These are phyloP conservation scores for Paramyrothecium sp. DNA, from an alignment of 2,329 filamentous ascomycete genomes.

Conservation along the genomic window DNA sequence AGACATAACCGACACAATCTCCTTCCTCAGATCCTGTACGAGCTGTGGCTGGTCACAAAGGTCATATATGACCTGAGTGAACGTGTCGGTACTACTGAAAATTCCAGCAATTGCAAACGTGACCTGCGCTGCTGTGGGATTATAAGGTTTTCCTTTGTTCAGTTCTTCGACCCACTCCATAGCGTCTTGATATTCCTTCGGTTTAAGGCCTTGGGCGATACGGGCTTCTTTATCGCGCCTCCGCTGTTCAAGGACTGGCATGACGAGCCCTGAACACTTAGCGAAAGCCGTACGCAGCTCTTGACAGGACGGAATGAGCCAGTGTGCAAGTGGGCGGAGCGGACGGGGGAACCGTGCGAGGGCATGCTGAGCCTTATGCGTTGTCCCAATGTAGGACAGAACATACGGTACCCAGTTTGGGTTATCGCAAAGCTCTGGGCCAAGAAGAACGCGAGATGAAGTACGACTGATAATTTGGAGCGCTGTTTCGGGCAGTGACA, in stretches of 20 bases:
- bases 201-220: background rate
- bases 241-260: background rate
- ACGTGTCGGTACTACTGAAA: constrained; percentile 46
- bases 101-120: constrained; percentile 45
- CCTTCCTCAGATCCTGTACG: constrained; percentile 37
- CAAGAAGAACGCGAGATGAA: constrained; percentile 31
- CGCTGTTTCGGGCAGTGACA: background rate
- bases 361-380: background rate
- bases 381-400: constrained; percentile 34
- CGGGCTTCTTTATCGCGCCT: background rate
- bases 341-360: background rate
- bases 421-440: constrained; percentile 34
- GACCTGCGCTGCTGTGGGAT: constrained; percentile 14
- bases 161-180: constrained; percentile 54
- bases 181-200: constrained; percentile 34
- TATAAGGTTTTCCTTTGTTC: constrained; percentile 21
- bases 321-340: background rate
- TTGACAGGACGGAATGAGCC: background rate
- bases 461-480: constrained; percentile 12
- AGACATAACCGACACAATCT: constrained; percentile 23
- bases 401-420: constrained; percentile 41
- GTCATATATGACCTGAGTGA: constrained; percentile 13
- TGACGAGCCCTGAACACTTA: background rate
- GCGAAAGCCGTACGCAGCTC: background rate
- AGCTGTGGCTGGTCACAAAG: constrained; percentile 39